Base-by-base conservation (phyloP, 257 asterid genomes). In the Striga asiatica region DNA sequence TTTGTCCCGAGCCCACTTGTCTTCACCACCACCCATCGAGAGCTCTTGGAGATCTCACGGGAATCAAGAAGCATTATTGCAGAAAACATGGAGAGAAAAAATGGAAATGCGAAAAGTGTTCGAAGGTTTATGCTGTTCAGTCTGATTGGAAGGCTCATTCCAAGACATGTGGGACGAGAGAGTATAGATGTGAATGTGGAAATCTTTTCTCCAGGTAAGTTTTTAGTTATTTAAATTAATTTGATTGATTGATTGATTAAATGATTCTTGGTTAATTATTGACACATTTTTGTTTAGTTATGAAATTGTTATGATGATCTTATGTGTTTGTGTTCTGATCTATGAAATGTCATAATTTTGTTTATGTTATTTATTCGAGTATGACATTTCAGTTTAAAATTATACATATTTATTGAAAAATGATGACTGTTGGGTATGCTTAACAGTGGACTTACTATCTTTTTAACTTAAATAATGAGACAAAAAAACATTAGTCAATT, bases 51-150 rank as follows among this genome's bases (percentile, higher is more conserved):
- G 97, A 84, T 34, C 74, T 88, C 3, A 88, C 97, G 0, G 95
- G 97, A 22, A 84, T 88, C 72, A 88, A 88, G 77, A 88, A 88
- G 64, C 97, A 88, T 38, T 88, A 54, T 43, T 81, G 88, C 75
- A 63, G 97, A 56, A 88, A 88, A 61, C 97, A 88, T 18, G 97
- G 97, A 6, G 97, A 88, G 71, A 88, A 88, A 78, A 88, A 88
- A 46, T 88, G 94, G 89, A 84, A 80, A 63, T 88, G 97, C 14
- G 91, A 84, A 3, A 88, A 83, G 47, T 87, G 94, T 42, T 76
- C 87, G 0, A 87, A 88, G 75, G 70, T 80, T 7, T 88, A 88
- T 54, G 97, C 97, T 0, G 97, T 88, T 62, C 97, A 82, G 50
- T 84, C 97, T 0, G 97, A 88, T 60, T 84, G 94, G 95, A 88